Evolutionary conservation across 768 basidiomycete genomes (phyloP).

Genomic region (Tylopilus rubrobrunneus): DNA sequence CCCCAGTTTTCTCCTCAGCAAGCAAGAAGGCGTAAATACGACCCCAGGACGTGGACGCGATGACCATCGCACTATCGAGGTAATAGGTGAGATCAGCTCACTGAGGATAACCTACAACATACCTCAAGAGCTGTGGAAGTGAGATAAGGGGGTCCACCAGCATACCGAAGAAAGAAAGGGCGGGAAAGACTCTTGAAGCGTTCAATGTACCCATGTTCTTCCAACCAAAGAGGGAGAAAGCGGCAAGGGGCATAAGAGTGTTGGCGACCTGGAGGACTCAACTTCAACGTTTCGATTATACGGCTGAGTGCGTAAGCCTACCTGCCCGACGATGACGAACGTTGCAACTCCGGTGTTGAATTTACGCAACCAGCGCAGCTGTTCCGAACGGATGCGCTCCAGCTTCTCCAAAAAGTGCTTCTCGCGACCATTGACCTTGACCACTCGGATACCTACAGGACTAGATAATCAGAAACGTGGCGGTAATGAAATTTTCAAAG

Average conservation of each 20-base stretch:
- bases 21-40: constrained; percentile 28
- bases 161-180: constrained; percentile 31
- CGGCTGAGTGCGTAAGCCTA: not conserved
- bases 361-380: constrained; percentile 23
- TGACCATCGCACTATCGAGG: constrained; percentile 19
- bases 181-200: constrained; percentile 24
- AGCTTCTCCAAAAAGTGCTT: constrained; percentile 21
- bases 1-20: constrained; percentile 21
- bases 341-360: constrained; percentile 23
- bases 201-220: constrained; percentile 23
- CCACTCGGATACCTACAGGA: constrained; percentile 21
- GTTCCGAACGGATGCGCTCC: constrained; percentile 21
- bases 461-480: not conserved
- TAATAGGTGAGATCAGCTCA: not conserved
- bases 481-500: not conserved
- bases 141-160: constrained; percentile 29
- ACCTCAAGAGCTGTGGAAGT: constrained; percentile 30
- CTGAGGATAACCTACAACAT: not conserved
- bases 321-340: constrained; percentile 27
- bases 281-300: constrained; percentile 1
- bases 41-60: constrained; percentile 27
- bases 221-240: constrained; percentile 28
- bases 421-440: constrained; percentile 29
- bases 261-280: constrained; percentile 17
- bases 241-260: constrained; percentile 30